Conservation (phyloP, 768 basidiomycete genomes). For the Neoboletus brunneissimus region DNA sequence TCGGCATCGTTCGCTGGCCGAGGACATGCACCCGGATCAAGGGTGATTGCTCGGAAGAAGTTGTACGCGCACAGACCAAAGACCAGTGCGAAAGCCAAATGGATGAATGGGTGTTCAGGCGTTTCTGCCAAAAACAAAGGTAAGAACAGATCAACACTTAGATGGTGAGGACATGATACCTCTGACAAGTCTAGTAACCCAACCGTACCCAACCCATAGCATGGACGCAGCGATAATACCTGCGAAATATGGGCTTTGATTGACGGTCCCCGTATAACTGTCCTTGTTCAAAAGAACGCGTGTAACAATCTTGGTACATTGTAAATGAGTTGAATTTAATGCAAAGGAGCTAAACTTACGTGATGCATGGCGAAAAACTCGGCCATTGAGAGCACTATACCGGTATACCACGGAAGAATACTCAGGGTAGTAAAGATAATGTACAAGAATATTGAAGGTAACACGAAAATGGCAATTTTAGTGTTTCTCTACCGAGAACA, state of each 20-base stretch:
- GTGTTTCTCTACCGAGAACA: slow-evolving; percentile 62
- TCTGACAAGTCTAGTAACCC: slow-evolving; percentile 73
- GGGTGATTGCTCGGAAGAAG: slow-evolving; percentile 84
- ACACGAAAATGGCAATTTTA: slow-evolving; percentile 69
- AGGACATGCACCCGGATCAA: slow-evolving; percentile 89
- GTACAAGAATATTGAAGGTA: slow-evolving; percentile 78
- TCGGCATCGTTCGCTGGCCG: slow-evolving; percentile 80
- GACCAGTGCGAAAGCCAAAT: slow-evolving; percentile 70
- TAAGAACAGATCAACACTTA: background rate
- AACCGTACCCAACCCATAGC: slow-evolving; percentile 82
- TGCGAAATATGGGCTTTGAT: slow-evolving; percentile 88
- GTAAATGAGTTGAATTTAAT: slow-evolving; percentile 7
- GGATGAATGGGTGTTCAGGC: slow-evolving; percentile 68
- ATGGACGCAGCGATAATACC: slow-evolving; percentile 85
- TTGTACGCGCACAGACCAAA: slow-evolving; percentile 78
- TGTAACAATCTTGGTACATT: slow-evolving; percentile 62
- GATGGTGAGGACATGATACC: slow-evolving; percentile 42
- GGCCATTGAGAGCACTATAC: slow-evolving; percentile 75
- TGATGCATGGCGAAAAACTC: slow-evolving; percentile 95
- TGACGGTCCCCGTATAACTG: slow-evolving; percentile 79
- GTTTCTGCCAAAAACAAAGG: slow-evolving; percentile 49
- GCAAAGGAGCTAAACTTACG: slow-evolving; percentile 45
- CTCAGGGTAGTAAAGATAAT: slow-evolving; percentile 82
- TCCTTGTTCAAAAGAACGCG: slow-evolving; percentile 81
- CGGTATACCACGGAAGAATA: slow-evolving; percentile 88